These are phyloP conservation scores for Candida peoriensis DNA, from an alignment of 805 yeast genomes.

Conservation along the genomic window DNA sequence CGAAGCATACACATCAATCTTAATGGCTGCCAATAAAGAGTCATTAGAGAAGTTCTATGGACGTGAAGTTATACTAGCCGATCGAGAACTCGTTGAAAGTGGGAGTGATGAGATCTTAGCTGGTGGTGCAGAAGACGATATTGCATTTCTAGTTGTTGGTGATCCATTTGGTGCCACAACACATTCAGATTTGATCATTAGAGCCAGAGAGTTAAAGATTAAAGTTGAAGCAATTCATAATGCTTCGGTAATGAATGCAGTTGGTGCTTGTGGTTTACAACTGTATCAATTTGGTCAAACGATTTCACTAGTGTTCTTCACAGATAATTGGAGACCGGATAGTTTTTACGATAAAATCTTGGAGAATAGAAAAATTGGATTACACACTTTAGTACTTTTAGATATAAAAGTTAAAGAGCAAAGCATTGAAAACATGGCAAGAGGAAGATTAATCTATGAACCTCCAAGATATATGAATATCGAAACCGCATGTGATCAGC, in stretches of 20 bases:
- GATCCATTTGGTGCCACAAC: conserved; percentile 99
- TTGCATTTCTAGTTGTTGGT: conserved; percentile 94
- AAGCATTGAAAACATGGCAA: conserved; percentile 87
- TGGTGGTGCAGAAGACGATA: conserved; percentile 73
- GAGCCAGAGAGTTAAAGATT: conserved; percentile 84
- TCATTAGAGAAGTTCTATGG: conserved; percentile 83
- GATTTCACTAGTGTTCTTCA: conserved; percentile 92
- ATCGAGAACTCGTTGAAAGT: conserved; percentile 88
- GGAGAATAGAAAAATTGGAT: conserved; percentile 87
- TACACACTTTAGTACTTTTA: conserved; percentile 81
- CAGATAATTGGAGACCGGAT: conserved; percentile 95
- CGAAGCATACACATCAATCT: conserved; percentile 91
- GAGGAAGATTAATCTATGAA: conserved; percentile 88
- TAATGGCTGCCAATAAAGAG: conserved; percentile 84
- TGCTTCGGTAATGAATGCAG: conserved; percentile 97
- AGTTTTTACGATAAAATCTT: conserved; percentile 83
- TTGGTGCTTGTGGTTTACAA: conserved; percentile 96
- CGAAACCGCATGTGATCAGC: conserved; percentile 81
- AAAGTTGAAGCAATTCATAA: conserved; percentile 82
- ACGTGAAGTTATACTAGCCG: conserved; percentile 79
- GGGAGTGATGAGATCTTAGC: conserved; percentile 80
- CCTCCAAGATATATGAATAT: conserved; percentile 97
- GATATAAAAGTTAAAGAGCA: conserved; percentile 98
- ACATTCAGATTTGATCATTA: conserved; percentile 86
- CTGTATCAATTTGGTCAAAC: conserved; percentile 95